These are phyloP conservation scores for Posidonia australis DNA, from an alignment of 106 monocot species.

Conservation along the genomic window DNA sequence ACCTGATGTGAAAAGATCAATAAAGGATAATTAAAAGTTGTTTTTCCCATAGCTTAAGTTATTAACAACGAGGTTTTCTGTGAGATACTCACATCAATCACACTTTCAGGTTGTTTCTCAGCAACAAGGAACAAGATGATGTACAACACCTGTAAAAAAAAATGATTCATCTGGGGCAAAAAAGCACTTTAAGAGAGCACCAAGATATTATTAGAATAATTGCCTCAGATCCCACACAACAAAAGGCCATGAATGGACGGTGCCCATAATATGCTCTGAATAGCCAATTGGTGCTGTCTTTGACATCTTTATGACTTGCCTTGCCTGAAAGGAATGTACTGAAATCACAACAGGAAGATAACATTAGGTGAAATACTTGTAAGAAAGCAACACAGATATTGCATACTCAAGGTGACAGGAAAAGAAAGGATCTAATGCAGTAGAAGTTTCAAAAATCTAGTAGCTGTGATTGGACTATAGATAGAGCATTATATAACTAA, in stretches of 20 bases:
- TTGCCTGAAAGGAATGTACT: constrained; percentile 91
- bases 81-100: constrained; percentile 43
- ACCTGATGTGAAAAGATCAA: constrained; percentile 29
- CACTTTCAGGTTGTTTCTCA: constrained; percentile 37
- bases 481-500: not conserved
- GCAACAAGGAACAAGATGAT: constrained; percentile 70
- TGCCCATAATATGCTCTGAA: constrained; percentile 70
- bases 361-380: no score
- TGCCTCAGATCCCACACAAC: constrained; percentile 94
- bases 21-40: not conserved
- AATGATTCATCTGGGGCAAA: not conserved
- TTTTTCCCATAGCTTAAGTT: not conserved
- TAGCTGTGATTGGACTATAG: not conserved
- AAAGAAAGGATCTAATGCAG: no score
- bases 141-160: constrained; percentile 55
- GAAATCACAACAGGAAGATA: constrained; percentile 11
- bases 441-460: not conserved
- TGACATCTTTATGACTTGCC: constrained; percentile 90
- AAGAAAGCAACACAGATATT: no score
- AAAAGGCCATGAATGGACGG: constrained; percentile 82
- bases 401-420: no score
- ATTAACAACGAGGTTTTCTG: not conserved
- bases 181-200: not conserved
- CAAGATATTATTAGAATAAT: not conserved
- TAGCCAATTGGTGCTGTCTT: constrained; percentile 75